Evolutionary conservation across 805 yeast species (phyloP), one percentile per base, ranked within the genome.

Genomic region (Ogataea thermomethanolica): DNA sequence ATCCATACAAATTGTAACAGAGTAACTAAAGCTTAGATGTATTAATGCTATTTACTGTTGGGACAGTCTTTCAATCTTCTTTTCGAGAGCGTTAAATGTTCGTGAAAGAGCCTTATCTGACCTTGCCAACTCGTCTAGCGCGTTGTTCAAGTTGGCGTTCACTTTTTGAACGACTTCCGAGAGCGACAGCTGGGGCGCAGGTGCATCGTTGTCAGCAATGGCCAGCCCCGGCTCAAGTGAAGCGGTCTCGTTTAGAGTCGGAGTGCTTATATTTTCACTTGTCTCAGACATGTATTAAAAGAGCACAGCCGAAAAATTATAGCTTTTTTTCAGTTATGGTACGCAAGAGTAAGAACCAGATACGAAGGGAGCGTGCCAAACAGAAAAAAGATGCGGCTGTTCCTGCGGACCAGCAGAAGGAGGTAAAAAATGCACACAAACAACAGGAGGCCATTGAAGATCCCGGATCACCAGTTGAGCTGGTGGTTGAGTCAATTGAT

Each of bases 311-410:
- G 32, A 33, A 38, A 33, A 38, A 27, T 17, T 17, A 17, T 38
- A 27, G 22, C 33, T 37, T 38, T 32, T 38, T 27, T 38, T 30
- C 23, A 25, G 11, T 23, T 5, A 38, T 43, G 27, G 43, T 39
- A 7, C 70, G 66, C 45, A 64, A 76, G 45, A 62, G 75, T 7
- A 77, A 76, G 61, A 77, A 77, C 55, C 81, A 75, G 54, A 51
- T 74, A 17, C 58, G 83, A 41, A 59, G 83, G 41, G 80, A 72
- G 46, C 61, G 61, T 46, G 73, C 71, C 5, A 76, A 74, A 53
- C 54, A 28, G 34, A 44, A 42, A 40, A 52, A 25, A 31, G 15
- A 20, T 14, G 10, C 4, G 21, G 13, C 24, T 12, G 28, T 14
- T 3, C 4, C 32, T 8, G n/a, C 17, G 20, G 20, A 17, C 13